phyloP scores from a whole-genome alignment of 495 filamentous ascomycete genomes.

The Platismatia glauca region DNA sequence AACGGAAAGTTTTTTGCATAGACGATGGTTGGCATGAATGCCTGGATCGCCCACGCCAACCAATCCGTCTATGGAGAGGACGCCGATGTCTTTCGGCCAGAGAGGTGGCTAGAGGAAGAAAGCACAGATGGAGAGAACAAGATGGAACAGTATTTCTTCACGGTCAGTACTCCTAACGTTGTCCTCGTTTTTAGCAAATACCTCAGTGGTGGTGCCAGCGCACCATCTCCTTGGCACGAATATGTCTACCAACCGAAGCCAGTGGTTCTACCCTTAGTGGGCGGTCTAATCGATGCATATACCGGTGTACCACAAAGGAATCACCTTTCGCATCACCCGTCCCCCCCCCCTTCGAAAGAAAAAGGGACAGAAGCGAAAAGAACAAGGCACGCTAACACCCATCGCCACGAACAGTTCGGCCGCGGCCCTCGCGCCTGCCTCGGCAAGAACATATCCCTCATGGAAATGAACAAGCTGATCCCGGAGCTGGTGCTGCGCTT shows the following conservation, averaged over 20 bases:
- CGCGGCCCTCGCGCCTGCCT: conserved; percentile 38
- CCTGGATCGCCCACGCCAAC: conserved; percentile 46
- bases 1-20: background rate
- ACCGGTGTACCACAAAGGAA: too few relatives aligned
- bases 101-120: conserved; percentile 37
- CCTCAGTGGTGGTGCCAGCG: background rate
- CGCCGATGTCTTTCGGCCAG: conserved; percentile 35
- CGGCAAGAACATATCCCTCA: conserved; percentile 40
- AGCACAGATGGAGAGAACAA: background rate
- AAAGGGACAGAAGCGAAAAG: background rate
- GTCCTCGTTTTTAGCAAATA: background rate
- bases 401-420: conserved; percentile 33
- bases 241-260: background rate
- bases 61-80: conserved; percentile 38
- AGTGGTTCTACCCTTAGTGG: background rate
- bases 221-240: background rate
- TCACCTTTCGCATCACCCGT: too few relatives aligned
- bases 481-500: conserved; percentile 39
- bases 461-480: conserved; percentile 41
- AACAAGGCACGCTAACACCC: background rate
- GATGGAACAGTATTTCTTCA: conserved; percentile 18
- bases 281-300: background rate
- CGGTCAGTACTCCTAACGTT: background rate
- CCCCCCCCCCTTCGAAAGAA: background rate
- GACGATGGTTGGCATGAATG: conserved; percentile 44